Percentiles rank a stretch among this genome's conserved stretches.
phyloP scores from a whole-genome alignment of 305 asterid genomes.

The Plantago rigida region DNA sequence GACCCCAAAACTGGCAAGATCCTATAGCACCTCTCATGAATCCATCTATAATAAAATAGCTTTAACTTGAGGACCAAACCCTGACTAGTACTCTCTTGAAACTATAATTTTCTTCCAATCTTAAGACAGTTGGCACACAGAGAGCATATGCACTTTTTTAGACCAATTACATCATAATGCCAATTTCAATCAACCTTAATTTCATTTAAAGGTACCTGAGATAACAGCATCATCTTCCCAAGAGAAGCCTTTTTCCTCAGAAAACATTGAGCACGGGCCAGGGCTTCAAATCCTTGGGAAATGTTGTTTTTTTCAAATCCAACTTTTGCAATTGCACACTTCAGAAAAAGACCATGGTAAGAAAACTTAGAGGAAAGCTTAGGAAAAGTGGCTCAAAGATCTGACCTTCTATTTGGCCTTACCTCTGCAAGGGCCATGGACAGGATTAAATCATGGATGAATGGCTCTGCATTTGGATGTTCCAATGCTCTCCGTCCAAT shows the following conservation, averaged over 20 bases:
- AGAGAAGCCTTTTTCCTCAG: constrained; percentile 83
- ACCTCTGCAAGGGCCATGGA: constrained; percentile 99
- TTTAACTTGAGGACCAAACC: constrained; percentile 20
- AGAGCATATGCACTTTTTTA: constrained; percentile 10
- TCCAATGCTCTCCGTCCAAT: constrained; percentile 81
- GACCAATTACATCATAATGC: constrained; percentile 22
- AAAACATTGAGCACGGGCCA: constrained; percentile 93
- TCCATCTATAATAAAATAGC: constrained; percentile 17
- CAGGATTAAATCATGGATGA: constrained; percentile 76
- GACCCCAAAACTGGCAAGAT: constrained; percentile 10
- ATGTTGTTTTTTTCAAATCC: constrained; percentile 85
- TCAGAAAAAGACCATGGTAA: constrained; percentile 74
- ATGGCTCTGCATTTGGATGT: constrained; percentile 69
- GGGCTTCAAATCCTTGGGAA: constrained; percentile 97
- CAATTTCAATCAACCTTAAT: constrained; percentile 12
- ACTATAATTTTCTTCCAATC: constrained; percentile 12
- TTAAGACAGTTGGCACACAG: constrained; percentile 9
- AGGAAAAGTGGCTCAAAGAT: constrained; percentile 30
- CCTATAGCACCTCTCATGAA: constrained; percentile 17
- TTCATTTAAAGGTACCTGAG: constrained; percentile 52
- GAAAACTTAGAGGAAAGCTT: constrained; percentile 56
- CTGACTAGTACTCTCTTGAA: constrained; percentile 6
- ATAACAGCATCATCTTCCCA: constrained; percentile 71
- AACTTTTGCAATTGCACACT: constrained; percentile 90
- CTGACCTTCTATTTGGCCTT: constrained; percentile 46